phyloP scores from a whole-genome alignment of 352 stramenopile species.

The Blastocystis sp. region DNA sequence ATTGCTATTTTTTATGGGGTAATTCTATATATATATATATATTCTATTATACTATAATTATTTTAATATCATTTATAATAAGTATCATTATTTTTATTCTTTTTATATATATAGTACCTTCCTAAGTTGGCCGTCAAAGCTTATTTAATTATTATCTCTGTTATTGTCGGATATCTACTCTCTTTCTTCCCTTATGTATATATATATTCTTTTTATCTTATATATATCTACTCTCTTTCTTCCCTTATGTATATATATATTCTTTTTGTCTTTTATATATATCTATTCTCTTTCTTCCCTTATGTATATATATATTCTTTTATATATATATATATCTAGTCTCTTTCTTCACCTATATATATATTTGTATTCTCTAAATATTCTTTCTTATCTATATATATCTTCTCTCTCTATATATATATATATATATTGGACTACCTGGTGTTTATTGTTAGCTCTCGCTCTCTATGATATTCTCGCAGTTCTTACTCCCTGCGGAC shows the following conservation, averaged over 20 bases:
- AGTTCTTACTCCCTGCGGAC: conserved; percentile 75
- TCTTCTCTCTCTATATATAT: background rate
- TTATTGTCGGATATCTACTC: conserved; percentile 84
- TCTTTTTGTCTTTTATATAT: too few relatives aligned
- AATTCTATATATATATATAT: too few relatives aligned
- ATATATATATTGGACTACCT: conserved; percentile 54
- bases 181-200: conserved; percentile 80
- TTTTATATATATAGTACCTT: conserved; percentile 50
- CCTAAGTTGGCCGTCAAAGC: conserved; percentile 54
- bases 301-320: too few relatives aligned
- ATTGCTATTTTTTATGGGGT: conserved; percentile 61
- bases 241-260: too few relatives aligned
- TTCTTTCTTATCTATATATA: too few relatives aligned
- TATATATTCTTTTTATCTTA: too few relatives aligned
- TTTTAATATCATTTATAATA: background rate
- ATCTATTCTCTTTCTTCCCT: too few relatives aligned
- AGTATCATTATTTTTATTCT: background rate
- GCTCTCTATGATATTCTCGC: conserved; percentile 87
- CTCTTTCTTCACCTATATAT: too few relatives aligned
- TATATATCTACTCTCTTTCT: too few relatives aligned
- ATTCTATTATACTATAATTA: too few relatives aligned
- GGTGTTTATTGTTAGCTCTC: conserved; percentile 67
- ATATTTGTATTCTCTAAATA: background rate
- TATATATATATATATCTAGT: too few relatives aligned
- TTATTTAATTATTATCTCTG: conserved; percentile 69